These are phyloP conservation scores for Diplogelasinospora grovesii DNA, from an alignment of 495 filamentous ascomycete genomes.

Conservation along the genomic window DNA sequence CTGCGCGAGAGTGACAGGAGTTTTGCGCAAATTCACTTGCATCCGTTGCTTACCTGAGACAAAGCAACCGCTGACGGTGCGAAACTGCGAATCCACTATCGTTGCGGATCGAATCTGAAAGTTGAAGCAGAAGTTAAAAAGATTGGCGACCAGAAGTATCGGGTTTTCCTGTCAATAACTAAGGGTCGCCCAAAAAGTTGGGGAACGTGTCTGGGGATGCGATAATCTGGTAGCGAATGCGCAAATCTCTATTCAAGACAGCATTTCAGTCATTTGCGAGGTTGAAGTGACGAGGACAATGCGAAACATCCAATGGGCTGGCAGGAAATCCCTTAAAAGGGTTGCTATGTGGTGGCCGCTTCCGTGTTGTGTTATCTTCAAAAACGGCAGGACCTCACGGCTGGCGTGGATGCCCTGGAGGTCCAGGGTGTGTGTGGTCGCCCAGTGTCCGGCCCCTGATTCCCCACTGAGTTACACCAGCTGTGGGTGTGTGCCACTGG, in stretches of 20 bases:
- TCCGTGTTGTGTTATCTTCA: not conserved
- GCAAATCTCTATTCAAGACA: slow-evolving; percentile 4
- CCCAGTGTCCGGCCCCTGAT: not conserved
- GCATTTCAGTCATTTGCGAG: slow-evolving; percentile 5
- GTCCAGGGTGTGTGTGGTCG: not conserved
- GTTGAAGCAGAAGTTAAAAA: no score
- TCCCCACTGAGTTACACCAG: no score
- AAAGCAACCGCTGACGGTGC: no score
- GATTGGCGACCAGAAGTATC: not conserved
- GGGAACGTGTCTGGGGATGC: not conserved
- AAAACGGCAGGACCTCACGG: no score
- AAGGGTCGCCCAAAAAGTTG: not conserved
- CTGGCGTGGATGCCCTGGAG: not conserved
- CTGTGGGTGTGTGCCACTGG: no score
- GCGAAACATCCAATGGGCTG: slow-evolving; percentile 4
- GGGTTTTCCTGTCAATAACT: no score
- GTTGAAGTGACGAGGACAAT: slow-evolving; percentile 6
- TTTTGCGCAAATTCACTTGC: no score
- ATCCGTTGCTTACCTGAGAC: no score
- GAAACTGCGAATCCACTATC: no score
- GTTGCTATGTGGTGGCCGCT: not conserved
- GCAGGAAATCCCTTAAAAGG: not conserved
- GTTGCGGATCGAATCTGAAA: no score
- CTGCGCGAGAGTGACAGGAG: no score
- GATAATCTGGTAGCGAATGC: slow-evolving; percentile 2